A percentile compares a stretch with the other conserved stretches of the same genome.
These are phyloP conservation scores for Colletotrichum sp. DNA, from an alignment of 2,329 filamentous ascomycete species.

Conservation along the genomic window DNA sequence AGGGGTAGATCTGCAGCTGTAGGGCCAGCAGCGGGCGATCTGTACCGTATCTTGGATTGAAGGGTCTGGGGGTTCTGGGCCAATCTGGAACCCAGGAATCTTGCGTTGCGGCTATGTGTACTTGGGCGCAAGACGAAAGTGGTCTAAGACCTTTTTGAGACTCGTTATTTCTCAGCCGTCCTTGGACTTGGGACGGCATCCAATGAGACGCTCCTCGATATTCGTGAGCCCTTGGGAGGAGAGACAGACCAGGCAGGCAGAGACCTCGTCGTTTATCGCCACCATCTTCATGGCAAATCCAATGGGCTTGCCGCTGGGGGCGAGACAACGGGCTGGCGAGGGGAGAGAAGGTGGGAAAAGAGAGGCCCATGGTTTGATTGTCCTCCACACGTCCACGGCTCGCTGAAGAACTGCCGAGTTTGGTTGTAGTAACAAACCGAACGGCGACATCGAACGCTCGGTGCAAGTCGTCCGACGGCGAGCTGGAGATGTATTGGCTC, in stretches of 20 bases:
- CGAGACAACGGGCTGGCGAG: background rate
- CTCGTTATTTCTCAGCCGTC: background rate
- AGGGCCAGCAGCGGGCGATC: slow-evolving; percentile 9
- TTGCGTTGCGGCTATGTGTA: background rate
- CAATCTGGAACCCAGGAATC: background rate
- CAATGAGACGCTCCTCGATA: background rate
- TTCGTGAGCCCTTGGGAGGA: background rate
- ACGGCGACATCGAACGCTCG: background rate
- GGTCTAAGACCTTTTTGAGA: background rate
- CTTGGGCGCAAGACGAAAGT: background rate
- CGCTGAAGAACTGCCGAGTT: slow-evolving; percentile 9
- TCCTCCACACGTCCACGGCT: background rate
- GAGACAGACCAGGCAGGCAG: background rate
- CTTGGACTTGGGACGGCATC: background rate
- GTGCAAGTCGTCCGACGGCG: background rate
- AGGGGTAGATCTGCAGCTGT: background rate
- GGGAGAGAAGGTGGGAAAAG: background rate
- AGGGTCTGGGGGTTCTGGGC: background rate
- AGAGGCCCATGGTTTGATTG: background rate
- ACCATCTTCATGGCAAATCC: background rate
- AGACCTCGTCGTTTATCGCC: background rate
- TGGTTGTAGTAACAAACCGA: background rate
- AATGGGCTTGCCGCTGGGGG: background rate
- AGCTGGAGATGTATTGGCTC: background rate
- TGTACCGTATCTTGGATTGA: background rate